Percentiles rank a stretch among this genome's conserved stretches.
Conservation (phyloP, 164 flowering plant species). For the Paratinospora sagittata region DNA sequence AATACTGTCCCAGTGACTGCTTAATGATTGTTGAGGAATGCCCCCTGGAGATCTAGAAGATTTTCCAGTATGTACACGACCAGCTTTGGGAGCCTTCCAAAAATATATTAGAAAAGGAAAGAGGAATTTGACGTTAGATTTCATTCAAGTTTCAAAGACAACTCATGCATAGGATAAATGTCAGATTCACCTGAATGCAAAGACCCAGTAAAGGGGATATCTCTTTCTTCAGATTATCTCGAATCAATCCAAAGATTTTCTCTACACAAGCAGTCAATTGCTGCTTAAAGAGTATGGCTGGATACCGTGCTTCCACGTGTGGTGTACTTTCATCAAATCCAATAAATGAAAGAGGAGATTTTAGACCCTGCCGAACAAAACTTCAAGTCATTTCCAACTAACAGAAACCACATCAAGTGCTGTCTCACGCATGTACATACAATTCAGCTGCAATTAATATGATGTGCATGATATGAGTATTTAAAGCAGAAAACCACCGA, state of each 20-base stretch:
- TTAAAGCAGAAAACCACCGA: too few species aligned
- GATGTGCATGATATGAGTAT: too few species aligned
- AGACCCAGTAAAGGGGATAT: constrained; percentile 57
- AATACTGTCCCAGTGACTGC: constrained; percentile 88
- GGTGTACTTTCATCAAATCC: constrained; percentile 60
- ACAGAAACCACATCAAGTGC: too few species aligned
- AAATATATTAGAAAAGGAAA: constrained; percentile 12
- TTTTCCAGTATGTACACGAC: constrained; percentile 59
- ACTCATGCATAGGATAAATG: not conserved
- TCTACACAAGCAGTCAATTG: constrained; percentile 89
- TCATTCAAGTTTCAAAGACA: not conserved
- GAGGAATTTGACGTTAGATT: not conserved
- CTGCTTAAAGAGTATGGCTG: constrained; percentile 85
- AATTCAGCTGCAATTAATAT: too few species aligned
- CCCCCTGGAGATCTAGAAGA: constrained; percentile 66
- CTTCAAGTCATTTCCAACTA: too few species aligned
- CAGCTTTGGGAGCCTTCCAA: constrained; percentile 73
- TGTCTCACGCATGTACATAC: too few species aligned
- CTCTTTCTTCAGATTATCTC: constrained; percentile 90
- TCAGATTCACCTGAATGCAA: constrained; percentile 70
- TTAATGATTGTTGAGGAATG: constrained; percentile 47
- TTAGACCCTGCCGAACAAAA: constrained; percentile 45
- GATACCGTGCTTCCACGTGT: constrained; percentile 79
- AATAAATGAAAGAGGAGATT: constrained; percentile 57
- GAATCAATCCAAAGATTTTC: constrained; percentile 85